Conservation (phyloP, 2,329 filamentous ascomycete species). For the Aspergillus brunneoviolaceus region DNA sequence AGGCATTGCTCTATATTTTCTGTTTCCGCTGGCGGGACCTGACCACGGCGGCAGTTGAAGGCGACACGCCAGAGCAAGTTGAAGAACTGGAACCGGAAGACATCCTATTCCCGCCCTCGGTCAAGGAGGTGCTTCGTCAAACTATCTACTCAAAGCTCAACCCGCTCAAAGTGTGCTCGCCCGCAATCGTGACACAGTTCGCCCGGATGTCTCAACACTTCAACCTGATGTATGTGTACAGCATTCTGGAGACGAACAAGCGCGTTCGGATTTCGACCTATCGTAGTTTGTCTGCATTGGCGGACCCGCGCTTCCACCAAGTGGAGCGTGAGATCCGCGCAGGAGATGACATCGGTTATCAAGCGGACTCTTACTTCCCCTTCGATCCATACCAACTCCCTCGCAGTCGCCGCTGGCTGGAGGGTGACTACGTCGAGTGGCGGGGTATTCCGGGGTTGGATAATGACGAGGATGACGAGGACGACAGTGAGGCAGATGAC, state of each 20-base stretch:
- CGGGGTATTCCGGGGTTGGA: conserved; percentile 69
- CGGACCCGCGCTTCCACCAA: conserved; percentile 41
- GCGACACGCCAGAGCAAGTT: conserved; percentile 55
- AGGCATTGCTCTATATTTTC: conserved; percentile 90
- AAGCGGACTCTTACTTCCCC: conserved; percentile 92
- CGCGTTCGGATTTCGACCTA: conserved; percentile 75
- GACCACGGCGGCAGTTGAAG: conserved; percentile 57
- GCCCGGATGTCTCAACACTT: conserved; percentile 83
- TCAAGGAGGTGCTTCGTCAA: conserved; percentile 70
- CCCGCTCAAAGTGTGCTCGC: conserved; percentile 90
- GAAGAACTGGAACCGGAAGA: conserved; percentile 63
- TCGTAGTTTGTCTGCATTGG: conserved; percentile 41
- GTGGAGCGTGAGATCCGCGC: conserved; percentile 56
- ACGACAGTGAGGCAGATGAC: conserved; percentile 35
- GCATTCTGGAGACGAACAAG: conserved; percentile 89
- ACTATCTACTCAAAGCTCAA: conserved; percentile 89
- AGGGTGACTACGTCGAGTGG: conserved; percentile 81
- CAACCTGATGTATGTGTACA: conserved; percentile 84
- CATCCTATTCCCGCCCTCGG: conserved; percentile 71
- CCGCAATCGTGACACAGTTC: conserved; percentile 86
- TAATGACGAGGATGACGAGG: conserved; percentile 58
- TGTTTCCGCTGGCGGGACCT: conserved; percentile 98
- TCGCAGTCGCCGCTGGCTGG: conserved; percentile 82
- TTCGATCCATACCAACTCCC: conserved; percentile 96
- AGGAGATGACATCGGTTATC: conserved; percentile 73